These are phyloP conservation scores for Pilobolus umbonatus DNA, from an alignment of 192 early-diverging fungal species.

Conservation along the genomic window DNA sequence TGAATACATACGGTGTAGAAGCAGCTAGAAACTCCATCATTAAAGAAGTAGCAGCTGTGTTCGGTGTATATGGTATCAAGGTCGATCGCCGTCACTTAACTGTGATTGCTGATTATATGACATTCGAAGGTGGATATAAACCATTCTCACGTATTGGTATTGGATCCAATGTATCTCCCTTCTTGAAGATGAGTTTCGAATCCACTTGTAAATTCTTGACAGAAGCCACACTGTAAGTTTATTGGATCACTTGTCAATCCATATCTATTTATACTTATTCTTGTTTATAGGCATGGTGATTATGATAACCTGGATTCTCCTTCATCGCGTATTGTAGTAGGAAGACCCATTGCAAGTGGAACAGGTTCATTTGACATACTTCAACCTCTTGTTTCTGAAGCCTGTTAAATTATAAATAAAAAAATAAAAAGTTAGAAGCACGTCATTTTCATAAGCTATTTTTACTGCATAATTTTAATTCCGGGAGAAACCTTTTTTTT, in stretches of 20 bases:
- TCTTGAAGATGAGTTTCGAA: conserved; percentile 98
- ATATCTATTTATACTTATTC: conserved; percentile 4
- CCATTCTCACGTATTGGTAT: conserved; percentile 97
- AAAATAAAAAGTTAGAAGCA: too few relatives aligned
- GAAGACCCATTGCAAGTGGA: conserved; percentile 86
- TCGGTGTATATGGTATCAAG: conserved; percentile 89
- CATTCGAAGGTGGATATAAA: conserved; percentile 98
- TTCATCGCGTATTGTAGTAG: conserved; percentile 90
- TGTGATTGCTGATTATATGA: conserved; percentile 99
- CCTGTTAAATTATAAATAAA: conserved; percentile 9
- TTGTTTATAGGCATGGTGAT: conserved; percentile 63
- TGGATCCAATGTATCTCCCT: conserved; percentile 86
- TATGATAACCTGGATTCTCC: conserved; percentile 84
- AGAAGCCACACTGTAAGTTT: conserved; percentile 67
- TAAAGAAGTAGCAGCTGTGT: conserved; percentile 88
- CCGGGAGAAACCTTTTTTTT: too few relatives aligned
- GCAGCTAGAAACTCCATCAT: conserved; percentile 91
- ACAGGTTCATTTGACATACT: conserved; percentile 93
- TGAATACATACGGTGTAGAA: conserved; percentile 95
- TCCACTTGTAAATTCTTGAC: conserved; percentile 94
- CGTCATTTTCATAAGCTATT: too few relatives aligned
- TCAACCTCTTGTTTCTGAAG: conserved; percentile 37
- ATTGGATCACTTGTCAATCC: neutral
- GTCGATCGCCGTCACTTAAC: conserved; percentile 94
- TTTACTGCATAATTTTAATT: too few relatives aligned